Base-by-base conservation (phyloP, 2,329 filamentous ascomycete species). In the Rhytidhysteron rufulum region DNA sequence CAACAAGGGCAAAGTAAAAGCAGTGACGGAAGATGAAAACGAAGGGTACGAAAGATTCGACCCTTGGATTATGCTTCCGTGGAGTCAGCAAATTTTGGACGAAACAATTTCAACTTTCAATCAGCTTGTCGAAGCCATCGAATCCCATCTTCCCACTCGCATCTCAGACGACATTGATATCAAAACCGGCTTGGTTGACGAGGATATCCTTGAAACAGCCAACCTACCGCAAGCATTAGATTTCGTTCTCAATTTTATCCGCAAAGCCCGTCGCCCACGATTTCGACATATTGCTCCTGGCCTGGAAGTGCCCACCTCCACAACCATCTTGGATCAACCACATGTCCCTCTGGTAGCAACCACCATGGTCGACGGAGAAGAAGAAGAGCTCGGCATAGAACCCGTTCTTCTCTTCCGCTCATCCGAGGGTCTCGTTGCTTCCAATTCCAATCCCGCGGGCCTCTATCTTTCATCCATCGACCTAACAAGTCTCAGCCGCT, bases 211-310 rank as follows among this genome's bases (percentile, higher is more conserved):
- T 6, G 17, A 45, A 31, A 21, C 27, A 13, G 32, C 31, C 4
- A 8, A 41, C 8, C 39, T 43, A 20, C 35, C 35, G 3, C 30
- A 22, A n/a, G 42, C 40, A 17, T 51, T 51, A n/a, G 34, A 34
- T 16, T 41, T 38, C 20, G 37, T n/a, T n/a, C n/a, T n/a, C n/a
- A n/a, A 47, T 18, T 51, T 49, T 25, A 31, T 47, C 15, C 39
- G 18, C 19, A 37, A 36, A 5, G 42, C 29, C 11, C 40, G 37
- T n/a, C 41, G 36, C 15, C 50, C 48, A 27, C 39, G 34, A 16
- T 53, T 53, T 39, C 29, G 29, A 25, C 45, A 34, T 35, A 49
- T 53, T 8, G 50, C 46, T 27, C 46, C 48, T 7, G 50, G 46
- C 17, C 43, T 53, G 8, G 34, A 42, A 17, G 25, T 47, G 10